These are phyloP conservation scores for Globisporangium megalacanthum DNA, from an alignment of 352 stramenopile species.

Conservation along the genomic window DNA sequence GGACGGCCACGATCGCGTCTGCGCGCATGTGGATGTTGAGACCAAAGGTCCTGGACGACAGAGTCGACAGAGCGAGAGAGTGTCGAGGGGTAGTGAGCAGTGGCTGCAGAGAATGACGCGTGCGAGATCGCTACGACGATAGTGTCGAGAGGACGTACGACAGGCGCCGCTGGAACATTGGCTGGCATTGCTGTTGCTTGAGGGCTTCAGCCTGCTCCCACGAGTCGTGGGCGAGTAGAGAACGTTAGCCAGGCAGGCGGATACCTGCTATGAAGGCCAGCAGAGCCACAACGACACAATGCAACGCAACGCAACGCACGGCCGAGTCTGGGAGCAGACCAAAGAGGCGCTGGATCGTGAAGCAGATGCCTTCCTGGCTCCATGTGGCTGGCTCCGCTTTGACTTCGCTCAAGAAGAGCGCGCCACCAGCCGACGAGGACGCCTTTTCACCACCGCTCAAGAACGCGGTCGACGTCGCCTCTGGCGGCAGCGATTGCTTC, in stretches of 20 bases:
- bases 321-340: constrained; percentile 50
- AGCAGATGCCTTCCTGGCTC: constrained; percentile 45
- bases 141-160: constrained; percentile 13
- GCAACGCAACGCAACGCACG: constrained; percentile 9
- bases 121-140: neutral
- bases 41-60: constrained; percentile 11
- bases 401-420: constrained; percentile 53
- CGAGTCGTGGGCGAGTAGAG: neutral
- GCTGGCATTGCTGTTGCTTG: constrained; percentile 38
- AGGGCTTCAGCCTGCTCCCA: constrained; percentile 21
- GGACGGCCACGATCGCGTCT: constrained; percentile 18
- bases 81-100: neutral
- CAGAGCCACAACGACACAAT: neutral
- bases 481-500: neutral
- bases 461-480: neutral
- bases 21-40: constrained; percentile 16
- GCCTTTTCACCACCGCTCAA: neutral
- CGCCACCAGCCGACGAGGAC: constrained; percentile 9
- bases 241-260: too few species aligned
- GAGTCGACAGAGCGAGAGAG: neutral
- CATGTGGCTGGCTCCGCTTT: constrained; percentile 36
- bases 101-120: neutral
- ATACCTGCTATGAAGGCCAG: too few species aligned
- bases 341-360: constrained; percentile 51
- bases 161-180: constrained; percentile 21